Evolutionary conservation across 2,329 filamentous ascomycete species (phyloP), one percentile per base, ranked within the genome.

Genomic region (Fusarium euwallaceae): DNA sequence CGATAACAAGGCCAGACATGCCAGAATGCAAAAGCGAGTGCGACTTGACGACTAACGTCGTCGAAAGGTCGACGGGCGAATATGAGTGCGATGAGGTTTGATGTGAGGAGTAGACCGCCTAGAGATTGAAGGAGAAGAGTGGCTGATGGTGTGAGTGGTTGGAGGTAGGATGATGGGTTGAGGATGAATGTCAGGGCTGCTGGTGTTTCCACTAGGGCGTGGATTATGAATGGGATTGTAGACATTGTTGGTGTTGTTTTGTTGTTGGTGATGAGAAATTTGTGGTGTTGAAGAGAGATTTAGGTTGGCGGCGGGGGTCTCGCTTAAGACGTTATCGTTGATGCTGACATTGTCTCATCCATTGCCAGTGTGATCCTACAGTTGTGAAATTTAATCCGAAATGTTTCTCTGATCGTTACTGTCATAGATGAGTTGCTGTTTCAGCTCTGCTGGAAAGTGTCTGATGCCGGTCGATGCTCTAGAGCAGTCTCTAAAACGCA

Each of bases 1-100:
- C 88, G 81, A 58, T 84, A 80, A 34, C 82, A 84, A 3, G 88
- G 88, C 81, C 85, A 89, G 2, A 84, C 45, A 66, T 89, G 88
- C 79, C 88, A 89, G 24, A 84, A 83, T 1, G 84, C 86, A 68
- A 89, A 79, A 1, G 85, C 83, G 1, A 82, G 72, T 0, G 84
- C 83, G 2, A 86, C 72, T 22, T 83, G 71, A 9, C 82, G 80
- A 5, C 78, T 78, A 0, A 81, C 79, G 5, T 79, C 64, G 70
- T 84, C 80, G 53, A 83, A 73, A 1, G 80, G 75, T 3, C 81
- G 79, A 6, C 76, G 59, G 11, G 83, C 70, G 45, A 87, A 78
- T 16, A 80, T 68, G 4, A 87, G 72, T 53, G 84, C 85, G 29
- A 87, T 73, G n/a, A 88, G 71, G 55, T 85, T 86, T 22, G 84